Conservation (phyloP, 768 basidiomycete species). For the Agaricus subrufescens region DNA sequence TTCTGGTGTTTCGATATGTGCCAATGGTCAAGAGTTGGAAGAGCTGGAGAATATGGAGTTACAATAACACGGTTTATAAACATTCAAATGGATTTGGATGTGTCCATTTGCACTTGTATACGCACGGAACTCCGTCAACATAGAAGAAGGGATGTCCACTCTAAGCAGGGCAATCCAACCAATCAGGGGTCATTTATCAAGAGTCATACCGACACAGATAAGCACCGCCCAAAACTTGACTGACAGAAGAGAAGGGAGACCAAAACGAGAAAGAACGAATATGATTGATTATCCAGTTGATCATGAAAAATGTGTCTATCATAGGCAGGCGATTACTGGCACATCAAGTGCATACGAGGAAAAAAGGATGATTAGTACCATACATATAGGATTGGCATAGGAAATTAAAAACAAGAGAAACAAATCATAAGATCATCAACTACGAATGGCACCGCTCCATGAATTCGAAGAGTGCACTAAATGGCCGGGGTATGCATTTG, state of each 20-base stretch:
- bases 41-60: too few relatives aligned
- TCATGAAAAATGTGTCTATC: conserved; percentile 6
- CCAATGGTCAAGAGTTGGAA: too few relatives aligned
- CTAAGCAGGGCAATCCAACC: too few relatives aligned
- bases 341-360: conserved; percentile 2
- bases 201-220: background rate
- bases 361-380: conserved; percentile 6
- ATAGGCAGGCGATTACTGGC: conserved; percentile 1
- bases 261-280: background rate
- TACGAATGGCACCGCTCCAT: background rate
- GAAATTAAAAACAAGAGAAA: background rate
- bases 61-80: too few relatives aligned
- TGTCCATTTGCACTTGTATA: too few relatives aligned
- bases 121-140: too few relatives aligned
- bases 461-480: conserved; percentile 4
- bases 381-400: background rate
- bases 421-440: background rate
- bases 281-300: conserved; percentile 4
- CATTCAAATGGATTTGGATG: too few relatives aligned
- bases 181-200: background rate
- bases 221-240: background rate
- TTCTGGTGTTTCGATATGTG: background rate
- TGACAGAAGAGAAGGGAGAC: background rate
- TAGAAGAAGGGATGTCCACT: too few relatives aligned
- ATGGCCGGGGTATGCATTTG: background rate